A percentile compares a stretch with the other conserved stretches of the same genome.
phyloP scores from a whole-genome alignment of 345 rosid genomes.

The Clausena lansium region DNA sequence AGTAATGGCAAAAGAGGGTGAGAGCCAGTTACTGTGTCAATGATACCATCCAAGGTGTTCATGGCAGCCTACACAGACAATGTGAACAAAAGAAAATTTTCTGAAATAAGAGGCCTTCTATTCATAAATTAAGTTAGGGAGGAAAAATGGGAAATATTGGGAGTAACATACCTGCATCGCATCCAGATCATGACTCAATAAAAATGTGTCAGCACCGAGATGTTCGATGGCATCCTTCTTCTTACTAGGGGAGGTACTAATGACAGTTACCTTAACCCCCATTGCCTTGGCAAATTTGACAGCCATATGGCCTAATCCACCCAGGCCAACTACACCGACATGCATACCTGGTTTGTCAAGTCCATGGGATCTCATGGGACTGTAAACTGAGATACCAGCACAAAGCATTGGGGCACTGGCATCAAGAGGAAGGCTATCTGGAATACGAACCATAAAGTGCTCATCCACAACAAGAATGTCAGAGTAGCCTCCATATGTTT shows the following conservation, averaged over 20 bases:
- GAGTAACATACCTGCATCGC: conserved; percentile 7
- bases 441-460: conserved; percentile 13
- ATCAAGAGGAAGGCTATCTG: not conserved
- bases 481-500: conserved; percentile 21
- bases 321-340: conserved; percentile 18
- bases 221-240: conserved; percentile 13
- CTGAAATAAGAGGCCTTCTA: not conserved
- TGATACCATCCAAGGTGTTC: not conserved
- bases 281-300: conserved; percentile 30
- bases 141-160: not conserved
- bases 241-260: conserved; percentile 17
- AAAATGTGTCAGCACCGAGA: conserved; percentile 13
- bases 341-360: conserved; percentile 13
- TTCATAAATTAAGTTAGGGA: not conserved
- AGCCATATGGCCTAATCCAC: conserved; percentile 25
- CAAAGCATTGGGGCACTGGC: conserved; percentile 19
- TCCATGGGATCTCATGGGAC: conserved; percentile 12
- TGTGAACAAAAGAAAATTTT: not conserved
- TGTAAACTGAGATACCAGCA: conserved; percentile 19
- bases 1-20: not conserved
- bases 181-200: conserved; percentile 2
- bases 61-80: not conserved
- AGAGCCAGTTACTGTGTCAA: not conserved
- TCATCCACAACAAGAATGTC: conserved; percentile 17
- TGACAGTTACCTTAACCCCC: conserved; percentile 19